A percentile compares a stretch with the other conserved stretches of the same genome.
These are phyloP conservation scores for Globisporangium nodosum DNA, from an alignment of 352 stramenopile genomes.

Conservation along the genomic window DNA sequence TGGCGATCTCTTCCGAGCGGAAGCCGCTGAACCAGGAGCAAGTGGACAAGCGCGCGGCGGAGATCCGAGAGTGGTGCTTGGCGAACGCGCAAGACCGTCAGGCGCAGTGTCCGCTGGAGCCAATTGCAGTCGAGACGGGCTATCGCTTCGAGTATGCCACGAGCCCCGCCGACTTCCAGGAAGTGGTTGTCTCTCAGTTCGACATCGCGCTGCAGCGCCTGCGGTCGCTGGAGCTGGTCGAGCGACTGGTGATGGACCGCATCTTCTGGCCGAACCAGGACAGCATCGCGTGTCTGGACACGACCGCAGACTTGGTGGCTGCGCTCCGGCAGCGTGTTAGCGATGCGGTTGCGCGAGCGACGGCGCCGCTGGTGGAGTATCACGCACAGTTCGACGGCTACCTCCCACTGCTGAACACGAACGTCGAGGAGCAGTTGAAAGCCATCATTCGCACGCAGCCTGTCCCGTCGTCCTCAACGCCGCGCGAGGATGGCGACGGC, in stretches of 20 bases:
- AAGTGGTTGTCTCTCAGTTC: conserved; percentile 69
- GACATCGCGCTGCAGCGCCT: conserved; percentile 74
- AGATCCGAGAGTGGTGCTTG: conserved; percentile 65
- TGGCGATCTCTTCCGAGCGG: conserved; percentile 56
- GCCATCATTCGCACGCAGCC: conserved; percentile 50
- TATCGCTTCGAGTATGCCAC: conserved; percentile 82
- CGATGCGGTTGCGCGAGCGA: conserved; percentile 33
- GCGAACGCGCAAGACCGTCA: conserved; percentile 44
- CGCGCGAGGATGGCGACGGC: conserved; percentile 25
- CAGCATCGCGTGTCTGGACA: conserved; percentile 81
- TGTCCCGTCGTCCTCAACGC: conserved; percentile 14
- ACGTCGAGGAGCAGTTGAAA: conserved; percentile 80
- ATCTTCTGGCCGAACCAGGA: conserved; percentile 95
- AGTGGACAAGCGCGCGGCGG: conserved; percentile 37
- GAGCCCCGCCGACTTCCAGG: conserved; percentile 54
- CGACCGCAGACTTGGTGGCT: conserved; percentile 52
- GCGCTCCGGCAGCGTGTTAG: conserved; percentile 47
- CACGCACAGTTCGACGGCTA: conserved; percentile 79
- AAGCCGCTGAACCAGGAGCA: conserved; percentile 48
- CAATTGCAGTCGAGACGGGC: conserved; percentile 33
- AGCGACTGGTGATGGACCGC: conserved; percentile 92
- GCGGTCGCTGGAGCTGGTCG: conserved; percentile 86
- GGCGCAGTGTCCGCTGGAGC: conserved; percentile 49
- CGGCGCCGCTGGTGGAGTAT: conserved; percentile 70
- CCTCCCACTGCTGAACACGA: conserved; percentile 87